Base-by-base conservation (phyloP, 106 monocot genomes). In the Phalaenopsis equestris region DNA sequence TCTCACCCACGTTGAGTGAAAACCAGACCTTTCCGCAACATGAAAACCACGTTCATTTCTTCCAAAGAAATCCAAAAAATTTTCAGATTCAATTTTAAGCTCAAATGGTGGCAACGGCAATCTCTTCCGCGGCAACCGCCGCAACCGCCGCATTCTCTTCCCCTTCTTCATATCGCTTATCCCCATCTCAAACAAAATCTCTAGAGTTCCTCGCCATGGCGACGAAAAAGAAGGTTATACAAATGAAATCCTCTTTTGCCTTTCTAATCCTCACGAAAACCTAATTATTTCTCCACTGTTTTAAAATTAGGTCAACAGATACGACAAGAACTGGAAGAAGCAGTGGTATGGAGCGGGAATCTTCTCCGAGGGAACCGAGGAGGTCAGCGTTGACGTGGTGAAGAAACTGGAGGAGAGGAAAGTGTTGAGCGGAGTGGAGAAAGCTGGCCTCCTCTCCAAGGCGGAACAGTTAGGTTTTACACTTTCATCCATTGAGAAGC, bases 321-420 rank as follows among this genome's bases (percentile, higher is more conserved):
- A 89, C 80, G 97, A 98, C 81, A 42, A 75, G 1, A 79, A 47
- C 49, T 98, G 97, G 97, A 72, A 84, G 81, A 98, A 98, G 89
- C 79, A 92, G 80, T 98, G 97, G 97, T 98, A 84, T 80, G 97
- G 97, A 1, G 86, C 94, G 70, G 97, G 96, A 9, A 72, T 94
- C 72, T 98, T 98, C 82, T 6, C 23, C 30, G 97, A 98, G 81
- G 87, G 86, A 4, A 87, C 85, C 78, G 94, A 98, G 84, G 92
- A 94, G 38, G 77, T 92, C 24, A 72, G 23, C 23, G 67, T 98
- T 16, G 94, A 98, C 85, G 89, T 98, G 41, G 80, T 98, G 24
- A 98, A 86, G 82, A 90, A 94, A 85, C 85, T 98, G 17, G 94
- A 98, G 90, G 82, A 82, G 82, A 82, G 84, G 79, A 94, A 91